Base-by-base conservation (phyloP, 2,329 filamentous ascomycete species). In the Neopestalotiopsis clavispora region DNA sequence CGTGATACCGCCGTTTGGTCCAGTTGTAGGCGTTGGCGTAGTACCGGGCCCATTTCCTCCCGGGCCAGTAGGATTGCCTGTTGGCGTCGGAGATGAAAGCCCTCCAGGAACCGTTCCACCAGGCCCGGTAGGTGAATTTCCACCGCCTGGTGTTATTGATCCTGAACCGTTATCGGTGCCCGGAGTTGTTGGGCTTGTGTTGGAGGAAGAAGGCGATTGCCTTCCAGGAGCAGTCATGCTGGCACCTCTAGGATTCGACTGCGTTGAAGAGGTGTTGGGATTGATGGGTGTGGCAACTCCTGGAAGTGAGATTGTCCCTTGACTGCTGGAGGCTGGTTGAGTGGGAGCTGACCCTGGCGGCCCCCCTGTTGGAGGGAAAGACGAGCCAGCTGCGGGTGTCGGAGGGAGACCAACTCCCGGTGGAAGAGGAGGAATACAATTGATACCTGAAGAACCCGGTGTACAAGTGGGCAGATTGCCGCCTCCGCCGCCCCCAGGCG, bases 371-470 rank as follows among this genome's bases (percentile, higher is more conserved):
- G 59, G 20, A 38, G 59, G 59, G 59, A 52, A 64, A 64, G 17
- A 20, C 13, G 61, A 49, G 20, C n/a, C 20, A 49, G n/a, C 61
- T 12, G 38, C 28, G 14, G 49, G 63, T 40, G 63, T 34, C 7
- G 63, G 30, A 10, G 63, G 52, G 30, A 38, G 52, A 34, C 63
- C 30, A 32, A 20, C 49, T n/a, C 63, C 63, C 5, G 42, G 42
- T 57, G 45, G 45, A 9, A 49, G 59, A 20, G 64, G 45, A 32
- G 42, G 64, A n/a, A 66, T 60, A 52, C 65, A 67, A 30, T 66
- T 66, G 23, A 62, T 42, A 14, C 58, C 65, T 42, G 65, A 49
- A 38, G 65, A 60, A 10, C 65, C 65, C 40, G 65, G 65, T 61
- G 65, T 61, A 20, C 65, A 67, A 20, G 65, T 67, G 14, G 65